phyloP scores from a whole-genome alignment of 2,329 filamentous ascomycete species.

The Talaromyces sp. region DNA sequence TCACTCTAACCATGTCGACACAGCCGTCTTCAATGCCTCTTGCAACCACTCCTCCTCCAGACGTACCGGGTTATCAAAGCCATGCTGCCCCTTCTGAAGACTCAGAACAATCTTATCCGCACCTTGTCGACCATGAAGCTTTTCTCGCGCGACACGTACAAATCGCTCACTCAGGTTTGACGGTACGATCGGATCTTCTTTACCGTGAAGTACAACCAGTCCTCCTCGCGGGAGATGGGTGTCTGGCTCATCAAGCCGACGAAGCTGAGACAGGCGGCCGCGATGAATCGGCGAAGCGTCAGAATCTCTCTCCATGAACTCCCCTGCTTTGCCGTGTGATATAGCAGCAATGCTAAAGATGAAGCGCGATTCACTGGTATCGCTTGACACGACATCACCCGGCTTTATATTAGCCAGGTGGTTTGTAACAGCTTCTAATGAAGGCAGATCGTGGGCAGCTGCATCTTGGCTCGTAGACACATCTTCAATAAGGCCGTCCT shows the following conservation, averaged over 20 bases:
- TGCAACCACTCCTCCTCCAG: constrained; percentile 8
- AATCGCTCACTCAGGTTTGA: constrained; percentile 24
- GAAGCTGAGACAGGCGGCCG: constrained; percentile 22
- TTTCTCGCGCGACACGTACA: constrained; percentile 18
- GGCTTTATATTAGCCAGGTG: constrained; percentile 1
- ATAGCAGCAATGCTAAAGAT: constrained; percentile 15
- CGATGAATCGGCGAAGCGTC: neutral
- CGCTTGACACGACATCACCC: constrained; percentile 15
- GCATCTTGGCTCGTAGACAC: constrained; percentile 7
- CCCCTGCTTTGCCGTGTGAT: constrained; percentile 11
- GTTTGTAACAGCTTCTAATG: neutral
- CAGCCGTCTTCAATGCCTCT: constrained; percentile 4
- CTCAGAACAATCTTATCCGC: constrained; percentile 20
- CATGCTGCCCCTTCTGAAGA: constrained; percentile 30
- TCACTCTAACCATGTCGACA: constrained; percentile 10
- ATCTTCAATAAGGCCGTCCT: constrained; percentile 14
- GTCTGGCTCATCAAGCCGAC: constrained; percentile 22
- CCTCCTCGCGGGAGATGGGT: constrained; percentile 24
- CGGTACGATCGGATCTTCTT: constrained; percentile 27
- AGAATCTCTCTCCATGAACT: constrained; percentile 16
- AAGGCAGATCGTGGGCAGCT: neutral
- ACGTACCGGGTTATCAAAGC: constrained; percentile 25
- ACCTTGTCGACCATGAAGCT: constrained; percentile 18
- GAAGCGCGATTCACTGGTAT: constrained; percentile 7
- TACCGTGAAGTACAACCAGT: constrained; percentile 30